A percentile compares a stretch with the other conserved stretches of the same genome.
Evolutionary conservation across 192 early-diverging fungal species (phyloP).

Genomic region (Backusella luteola): DNA sequence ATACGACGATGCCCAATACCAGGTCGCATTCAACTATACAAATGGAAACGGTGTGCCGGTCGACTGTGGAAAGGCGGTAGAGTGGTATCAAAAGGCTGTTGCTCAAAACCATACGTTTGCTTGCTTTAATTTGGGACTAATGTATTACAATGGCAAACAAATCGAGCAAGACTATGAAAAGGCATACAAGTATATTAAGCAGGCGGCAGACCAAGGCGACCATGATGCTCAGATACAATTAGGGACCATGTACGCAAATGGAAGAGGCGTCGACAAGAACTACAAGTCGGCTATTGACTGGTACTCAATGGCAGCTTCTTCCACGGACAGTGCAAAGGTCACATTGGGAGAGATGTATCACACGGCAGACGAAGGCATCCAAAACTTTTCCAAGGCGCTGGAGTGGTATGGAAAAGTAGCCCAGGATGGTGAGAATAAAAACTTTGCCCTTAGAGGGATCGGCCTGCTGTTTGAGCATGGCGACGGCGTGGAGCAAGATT

Average conservation of each 20-base stretch:
- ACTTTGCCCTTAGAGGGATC: neutral
- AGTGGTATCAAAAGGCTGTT: neutral
- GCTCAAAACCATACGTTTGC: neutral
- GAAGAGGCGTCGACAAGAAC: neutral
- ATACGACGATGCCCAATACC: neutral
- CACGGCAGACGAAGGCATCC: neutral
- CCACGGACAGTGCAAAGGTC: neutral
- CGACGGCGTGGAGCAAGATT: neutral
- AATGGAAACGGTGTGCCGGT: neutral
- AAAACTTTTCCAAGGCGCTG: neutral
- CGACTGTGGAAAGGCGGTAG: neutral
- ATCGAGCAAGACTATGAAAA: neutral
- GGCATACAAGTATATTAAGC: neutral
- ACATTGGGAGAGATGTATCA: neutral
- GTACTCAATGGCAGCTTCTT: neutral
- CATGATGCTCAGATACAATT: neutral
- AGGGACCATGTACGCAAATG: neutral
- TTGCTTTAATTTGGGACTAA: neutral
- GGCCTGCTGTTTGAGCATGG: neutral
- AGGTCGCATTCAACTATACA: neutral
- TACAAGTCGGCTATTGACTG: neutral
- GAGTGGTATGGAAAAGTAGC: neutral
- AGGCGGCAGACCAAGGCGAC: neutral
- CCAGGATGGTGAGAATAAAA: neutral
- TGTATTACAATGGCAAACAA: neutral